Evolutionary conservation across 345 rosid species (phyloP).

Genomic region (Pistacia atlantica): DNA sequence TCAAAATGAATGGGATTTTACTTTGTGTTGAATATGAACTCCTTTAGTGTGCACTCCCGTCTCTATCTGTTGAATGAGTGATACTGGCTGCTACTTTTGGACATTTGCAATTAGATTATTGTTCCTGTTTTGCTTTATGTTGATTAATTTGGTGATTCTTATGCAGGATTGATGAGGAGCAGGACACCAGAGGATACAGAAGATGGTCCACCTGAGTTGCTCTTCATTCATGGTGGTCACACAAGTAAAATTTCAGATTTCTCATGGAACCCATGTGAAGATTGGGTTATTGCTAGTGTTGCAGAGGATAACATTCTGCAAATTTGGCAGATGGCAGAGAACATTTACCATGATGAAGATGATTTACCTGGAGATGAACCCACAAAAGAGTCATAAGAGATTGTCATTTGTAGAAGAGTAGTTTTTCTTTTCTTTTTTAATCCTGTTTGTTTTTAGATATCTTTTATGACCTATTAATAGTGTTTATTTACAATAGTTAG

Average conservation of each 20-base stretch:
- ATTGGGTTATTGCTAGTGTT: conserved; percentile 95
- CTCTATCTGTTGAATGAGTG: not conserved
- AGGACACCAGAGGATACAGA: conserved; percentile 83
- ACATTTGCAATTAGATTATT: not conserved
- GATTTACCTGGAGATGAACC: conserved; percentile 86
- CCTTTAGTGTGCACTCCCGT: not conserved
- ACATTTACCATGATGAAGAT: conserved; percentile 96
- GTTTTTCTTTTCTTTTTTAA: not conserved
- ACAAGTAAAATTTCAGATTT: conserved; percentile 98
- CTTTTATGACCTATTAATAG: not conserved
- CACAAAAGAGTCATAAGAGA: conserved; percentile 35
- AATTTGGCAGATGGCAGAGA: conserved; percentile 99
- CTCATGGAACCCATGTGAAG: conserved; percentile 99
- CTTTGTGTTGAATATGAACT: not conserved
- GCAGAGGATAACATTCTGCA: conserved; percentile 99
- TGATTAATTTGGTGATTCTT: not conserved
- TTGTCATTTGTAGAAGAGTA: not conserved
- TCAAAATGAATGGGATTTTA: not conserved
- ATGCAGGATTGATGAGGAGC: conserved; percentile 74
- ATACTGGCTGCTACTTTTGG: not conserved
- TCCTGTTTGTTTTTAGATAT: not conserved
- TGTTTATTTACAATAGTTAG: no score
- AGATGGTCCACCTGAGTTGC: conserved; percentile 99
- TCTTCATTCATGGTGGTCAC: conserved; percentile 98
- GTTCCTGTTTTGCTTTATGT: not conserved